A percentile compares a stretch with the other conserved stretches of the same genome.
Conservation (phyloP, 2,329 filamentous ascomycete species). For the Penicillium sp. region DNA sequence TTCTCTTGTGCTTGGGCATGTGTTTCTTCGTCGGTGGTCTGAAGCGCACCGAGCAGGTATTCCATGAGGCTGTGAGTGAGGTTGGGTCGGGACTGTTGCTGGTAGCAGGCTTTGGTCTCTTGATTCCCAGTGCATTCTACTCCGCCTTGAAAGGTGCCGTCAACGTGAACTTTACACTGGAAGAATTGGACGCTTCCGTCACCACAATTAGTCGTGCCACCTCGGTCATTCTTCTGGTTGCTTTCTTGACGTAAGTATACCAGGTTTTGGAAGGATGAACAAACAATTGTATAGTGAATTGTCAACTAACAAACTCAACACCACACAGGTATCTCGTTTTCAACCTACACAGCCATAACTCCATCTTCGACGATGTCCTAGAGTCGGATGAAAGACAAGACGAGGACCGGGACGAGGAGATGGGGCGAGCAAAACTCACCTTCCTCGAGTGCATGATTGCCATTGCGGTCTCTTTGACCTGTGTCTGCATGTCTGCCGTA, state of each 20-base stretch:
- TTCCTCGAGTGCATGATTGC: constrained; percentile 73
- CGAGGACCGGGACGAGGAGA: constrained; percentile 64
- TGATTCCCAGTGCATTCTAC: constrained; percentile 53
- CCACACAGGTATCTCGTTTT: constrained; percentile 62
- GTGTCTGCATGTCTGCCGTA: constrained; percentile 75
- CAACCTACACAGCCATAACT: constrained; percentile 76
- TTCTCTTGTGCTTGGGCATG: constrained; percentile 76
- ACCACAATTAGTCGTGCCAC: constrained; percentile 72
- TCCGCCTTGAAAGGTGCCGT: constrained; percentile 50
- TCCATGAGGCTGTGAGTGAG: constrained; percentile 77
- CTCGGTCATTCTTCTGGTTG: constrained; percentile 70
- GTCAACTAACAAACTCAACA: constrained; percentile 13
- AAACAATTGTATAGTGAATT: too few species aligned
- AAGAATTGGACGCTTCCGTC: constrained; percentile 56
- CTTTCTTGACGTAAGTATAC: constrained; percentile 63
- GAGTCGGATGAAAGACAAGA: constrained; percentile 71
- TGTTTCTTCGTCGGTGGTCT: constrained; percentile 81
- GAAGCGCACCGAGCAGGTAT: constrained; percentile 67
- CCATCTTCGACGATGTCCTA: constrained; percentile 75
- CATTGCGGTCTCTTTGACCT: constrained; percentile 65
- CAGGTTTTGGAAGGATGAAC: too few species aligned
- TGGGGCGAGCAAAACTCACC: constrained; percentile 70
- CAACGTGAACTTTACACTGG: constrained; percentile 34
- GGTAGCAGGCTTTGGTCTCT: constrained; percentile 67
- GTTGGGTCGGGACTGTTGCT: constrained; percentile 77